Evolutionary conservation across 2,329 filamentous ascomycete species (phyloP).

Genomic region (Aspergillus proliferans): DNA sequence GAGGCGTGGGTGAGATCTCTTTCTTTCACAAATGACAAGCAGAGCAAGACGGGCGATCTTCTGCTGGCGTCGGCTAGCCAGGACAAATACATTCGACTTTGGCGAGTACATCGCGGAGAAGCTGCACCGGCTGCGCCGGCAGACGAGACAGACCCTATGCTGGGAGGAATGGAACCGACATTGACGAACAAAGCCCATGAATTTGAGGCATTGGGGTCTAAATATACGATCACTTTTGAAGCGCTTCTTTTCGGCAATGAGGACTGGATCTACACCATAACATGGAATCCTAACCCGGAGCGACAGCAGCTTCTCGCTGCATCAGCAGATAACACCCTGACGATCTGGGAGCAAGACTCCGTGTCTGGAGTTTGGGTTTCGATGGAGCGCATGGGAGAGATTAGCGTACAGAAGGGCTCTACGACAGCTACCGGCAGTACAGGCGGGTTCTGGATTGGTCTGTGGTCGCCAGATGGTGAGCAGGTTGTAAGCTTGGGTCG

Average conservation of each 20-base stretch:
- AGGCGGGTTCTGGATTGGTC: conserved; percentile 90
- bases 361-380: conserved; percentile 88
- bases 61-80: conserved; percentile 90
- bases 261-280: conserved; percentile 92
- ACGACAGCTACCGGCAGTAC: conserved; percentile 94
- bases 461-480: conserved; percentile 76
- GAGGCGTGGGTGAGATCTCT: conserved; percentile 92
- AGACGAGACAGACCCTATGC: conserved; percentile 30
- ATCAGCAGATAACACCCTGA: conserved; percentile 90
- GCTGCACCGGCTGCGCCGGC: conserved; percentile 50
- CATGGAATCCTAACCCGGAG: conserved; percentile 57
- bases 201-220: conserved; percentile 55
- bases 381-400: conserved; percentile 77
- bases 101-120: conserved; percentile 71
- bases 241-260: conserved; percentile 90
- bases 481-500: conserved; percentile 77
- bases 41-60: conserved; percentile 56
- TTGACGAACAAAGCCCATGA: conserved; percentile 85
- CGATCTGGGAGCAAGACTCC: conserved; percentile 83
- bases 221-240: conserved; percentile 84
- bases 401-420: conserved; percentile 88
- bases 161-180: conserved; percentile 53
- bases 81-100: conserved; percentile 93
- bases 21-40: conserved; percentile 63
- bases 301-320: conserved; percentile 73